Evolutionary conservation across 805 yeast species (phyloP).

Genomic region (Wickerhamomyces ciferrii): DNA sequence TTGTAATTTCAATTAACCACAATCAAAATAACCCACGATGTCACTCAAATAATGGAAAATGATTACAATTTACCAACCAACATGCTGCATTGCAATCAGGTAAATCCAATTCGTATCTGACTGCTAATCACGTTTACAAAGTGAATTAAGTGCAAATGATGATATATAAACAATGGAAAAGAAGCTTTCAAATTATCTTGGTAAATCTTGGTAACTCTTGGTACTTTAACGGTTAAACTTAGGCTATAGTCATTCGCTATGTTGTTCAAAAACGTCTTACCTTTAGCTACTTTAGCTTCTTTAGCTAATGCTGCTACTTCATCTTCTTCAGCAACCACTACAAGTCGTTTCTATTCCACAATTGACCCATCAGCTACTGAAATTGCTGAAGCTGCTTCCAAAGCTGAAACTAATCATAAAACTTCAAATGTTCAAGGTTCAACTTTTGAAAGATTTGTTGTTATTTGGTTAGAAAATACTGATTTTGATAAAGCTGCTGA

Average conservation of each 20-base stretch:
- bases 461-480: slow-evolving; percentile 48
- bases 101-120: background rate
- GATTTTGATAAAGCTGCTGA: slow-evolving; percentile 45
- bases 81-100: no score
- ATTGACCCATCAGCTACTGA: slow-evolving; percentile 27
- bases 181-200: background rate
- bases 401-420: slow-evolving; percentile 24
- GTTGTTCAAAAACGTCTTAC: slow-evolving; percentile 1
- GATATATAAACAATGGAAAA: background rate
- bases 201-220: background rate
- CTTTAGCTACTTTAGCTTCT: slow-evolving; percentile 1
- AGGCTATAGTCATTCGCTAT: slow-evolving; percentile 2
- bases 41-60: background rate
- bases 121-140: background rate
- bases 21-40: background rate
- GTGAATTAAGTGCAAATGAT: background rate
- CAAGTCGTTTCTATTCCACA: slow-evolving; percentile 24
- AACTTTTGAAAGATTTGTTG: slow-evolving; percentile 33
- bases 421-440: slow-evolving; percentile 33
- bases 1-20: no score
- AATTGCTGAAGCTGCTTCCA: slow-evolving; percentile 27
- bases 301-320: slow-evolving; percentile 12
- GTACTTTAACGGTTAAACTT: background rate
- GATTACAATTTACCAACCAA: background rate
- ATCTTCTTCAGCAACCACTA: slow-evolving; percentile 9